These are phyloP conservation scores for Sonneratia alba DNA, from an alignment of 345 rosid species.

Conservation along the genomic window DNA sequence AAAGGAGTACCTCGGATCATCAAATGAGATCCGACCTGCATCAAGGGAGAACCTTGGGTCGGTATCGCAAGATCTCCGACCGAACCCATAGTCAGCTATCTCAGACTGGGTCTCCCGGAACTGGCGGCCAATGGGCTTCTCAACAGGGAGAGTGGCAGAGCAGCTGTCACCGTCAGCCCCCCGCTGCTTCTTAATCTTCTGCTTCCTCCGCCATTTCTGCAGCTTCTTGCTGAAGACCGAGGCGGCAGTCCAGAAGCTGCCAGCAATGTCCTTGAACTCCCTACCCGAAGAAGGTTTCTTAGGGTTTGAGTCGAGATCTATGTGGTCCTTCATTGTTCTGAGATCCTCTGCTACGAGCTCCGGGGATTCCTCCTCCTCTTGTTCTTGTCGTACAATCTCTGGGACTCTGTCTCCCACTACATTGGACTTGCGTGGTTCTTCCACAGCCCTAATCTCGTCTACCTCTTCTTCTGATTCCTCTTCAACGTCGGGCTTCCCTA, in stretches of 20 bases:
- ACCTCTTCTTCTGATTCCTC: constrained; percentile 18
- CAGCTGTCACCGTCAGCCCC: constrained; percentile 27
- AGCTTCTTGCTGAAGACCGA: constrained; percentile 94
- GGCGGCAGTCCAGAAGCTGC: constrained; percentile 96
- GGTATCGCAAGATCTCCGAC: constrained; percentile 92
- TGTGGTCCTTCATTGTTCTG: constrained; percentile 74
- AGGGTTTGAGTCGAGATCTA: constrained; percentile 76
- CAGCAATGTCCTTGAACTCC: constrained; percentile 67
- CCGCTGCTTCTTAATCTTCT: constrained; percentile 69
- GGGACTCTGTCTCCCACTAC: constrained; percentile 20
- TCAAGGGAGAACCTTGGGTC: constrained; percentile 93
- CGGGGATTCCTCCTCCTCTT: constrained; percentile 20
- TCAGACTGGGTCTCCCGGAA: constrained; percentile 94
- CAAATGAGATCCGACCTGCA: constrained; percentile 68
- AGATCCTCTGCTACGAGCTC: constrained; percentile 31
- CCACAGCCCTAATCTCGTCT: constrained; percentile 27
- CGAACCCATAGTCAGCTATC: constrained; percentile 91
- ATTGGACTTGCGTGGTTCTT: constrained; percentile 26
- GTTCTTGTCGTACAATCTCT: constrained; percentile 49
- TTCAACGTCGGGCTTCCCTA: constrained; percentile 2
- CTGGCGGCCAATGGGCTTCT: constrained; percentile 88
- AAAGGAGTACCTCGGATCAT: constrained; percentile 77
- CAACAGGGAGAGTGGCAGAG: constrained; percentile 89
- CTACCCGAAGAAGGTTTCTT: constrained; percentile 64
- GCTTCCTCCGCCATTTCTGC: constrained; percentile 93